Evolutionary conservation across 78 protist genomes (phyloP).

Genomic region (Dictyostelium intermedium): DNA sequence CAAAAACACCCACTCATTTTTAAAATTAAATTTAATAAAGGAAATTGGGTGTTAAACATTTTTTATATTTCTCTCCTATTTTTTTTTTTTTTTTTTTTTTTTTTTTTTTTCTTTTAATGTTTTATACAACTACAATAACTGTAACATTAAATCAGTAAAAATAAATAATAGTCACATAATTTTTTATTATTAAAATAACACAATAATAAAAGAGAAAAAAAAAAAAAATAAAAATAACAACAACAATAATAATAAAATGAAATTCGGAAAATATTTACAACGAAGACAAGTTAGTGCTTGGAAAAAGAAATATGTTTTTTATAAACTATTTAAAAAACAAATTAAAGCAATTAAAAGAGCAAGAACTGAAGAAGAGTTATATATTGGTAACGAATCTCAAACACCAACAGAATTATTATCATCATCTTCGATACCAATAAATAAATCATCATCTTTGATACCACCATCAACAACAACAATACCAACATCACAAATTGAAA

Average conservation of each 20-base stretch:
- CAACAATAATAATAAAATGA: not conserved
- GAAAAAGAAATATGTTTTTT: constrained; percentile 71
- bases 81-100: not conserved
- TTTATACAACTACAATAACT: not conserved
- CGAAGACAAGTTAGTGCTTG: constrained; percentile 56
- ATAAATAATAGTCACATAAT: too few relatives aligned
- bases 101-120: not conserved
- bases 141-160: not conserved
- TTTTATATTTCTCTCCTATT: not conserved
- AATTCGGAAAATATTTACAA: constrained; percentile 34
- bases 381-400: not conserved
- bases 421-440: not conserved
- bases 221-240: not conserved
- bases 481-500: not conserved
- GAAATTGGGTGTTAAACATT: not conserved
- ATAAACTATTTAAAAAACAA: constrained; percentile 73
- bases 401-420: not conserved
- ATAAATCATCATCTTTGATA: not conserved
- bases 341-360: constrained; percentile 65
- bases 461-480: not conserved
- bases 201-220: not conserved
- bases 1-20: not conserved
- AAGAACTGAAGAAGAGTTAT: constrained; percentile 7
- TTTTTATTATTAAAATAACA: too few relatives aligned
- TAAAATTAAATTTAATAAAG: too few relatives aligned